Evolutionary conservation across 169 alveolate species (phyloP).

Genomic region (Blepharisma undulans): DNA sequence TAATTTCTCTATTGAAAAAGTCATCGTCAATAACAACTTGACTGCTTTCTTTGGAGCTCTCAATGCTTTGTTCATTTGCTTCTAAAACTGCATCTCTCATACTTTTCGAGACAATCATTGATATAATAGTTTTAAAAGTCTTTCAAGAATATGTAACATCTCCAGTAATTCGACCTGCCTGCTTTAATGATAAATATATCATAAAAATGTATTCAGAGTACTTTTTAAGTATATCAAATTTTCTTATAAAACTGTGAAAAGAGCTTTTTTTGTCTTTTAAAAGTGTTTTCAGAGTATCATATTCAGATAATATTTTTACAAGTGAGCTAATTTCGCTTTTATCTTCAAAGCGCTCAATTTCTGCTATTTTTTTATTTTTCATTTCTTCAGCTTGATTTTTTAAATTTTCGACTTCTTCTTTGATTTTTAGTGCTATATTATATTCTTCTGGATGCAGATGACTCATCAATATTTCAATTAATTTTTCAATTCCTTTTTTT

Average conservation of each 20-base stretch:
- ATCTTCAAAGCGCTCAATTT: too few relatives aligned
- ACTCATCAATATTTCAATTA: constrained; percentile 45
- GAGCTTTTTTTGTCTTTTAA: too few relatives aligned
- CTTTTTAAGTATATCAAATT: not conserved
- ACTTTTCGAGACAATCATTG: not conserved
- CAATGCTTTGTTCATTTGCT: not conserved
- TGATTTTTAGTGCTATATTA: not conserved
- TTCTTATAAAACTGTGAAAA: too few relatives aligned
- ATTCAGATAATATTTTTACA: too few relatives aligned
- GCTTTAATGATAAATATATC: constrained; percentile 39
- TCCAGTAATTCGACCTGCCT: constrained; percentile 32
- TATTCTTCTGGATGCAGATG: constrained; percentile 43
- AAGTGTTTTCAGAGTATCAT: too few relatives aligned
- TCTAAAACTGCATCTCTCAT: not conserved
- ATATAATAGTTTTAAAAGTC: constrained; percentile 38
- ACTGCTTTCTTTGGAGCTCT: too few relatives aligned
- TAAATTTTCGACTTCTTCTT: not conserved
- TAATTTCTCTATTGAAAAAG: not conserved
- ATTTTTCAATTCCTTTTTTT: constrained; percentile 20
- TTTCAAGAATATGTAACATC: constrained; percentile 57
- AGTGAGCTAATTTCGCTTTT: too few relatives aligned
- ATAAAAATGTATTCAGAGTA: constrained; percentile 40
- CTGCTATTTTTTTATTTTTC: not conserved
- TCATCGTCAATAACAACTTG: not conserved
- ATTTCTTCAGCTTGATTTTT: constrained; percentile 31